Percentiles rank a stretch among this genome's conserved stretches.
Evolutionary conservation across 495 filamentous ascomycete genomes (phyloP).

Genomic region (Zalerion maritima): DNA sequence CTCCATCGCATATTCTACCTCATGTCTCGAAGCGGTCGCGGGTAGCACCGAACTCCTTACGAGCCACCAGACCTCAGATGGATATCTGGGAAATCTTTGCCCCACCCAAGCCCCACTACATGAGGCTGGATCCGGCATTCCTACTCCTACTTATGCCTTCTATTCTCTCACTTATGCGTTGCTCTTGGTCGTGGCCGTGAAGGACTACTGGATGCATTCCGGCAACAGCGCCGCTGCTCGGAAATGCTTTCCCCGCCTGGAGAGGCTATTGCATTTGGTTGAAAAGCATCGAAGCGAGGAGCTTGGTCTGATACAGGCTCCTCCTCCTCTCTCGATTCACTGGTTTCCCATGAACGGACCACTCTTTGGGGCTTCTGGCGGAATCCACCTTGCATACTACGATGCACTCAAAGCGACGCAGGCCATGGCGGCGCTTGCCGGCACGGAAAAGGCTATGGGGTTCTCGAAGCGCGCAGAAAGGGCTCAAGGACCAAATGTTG

Average conservation of each 20-base stretch:
- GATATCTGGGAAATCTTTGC: constrained; percentile 8
- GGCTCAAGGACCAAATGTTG: constrained; percentile 3
- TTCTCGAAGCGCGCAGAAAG: constrained; percentile 1
- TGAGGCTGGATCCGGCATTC: constrained; percentile 1
- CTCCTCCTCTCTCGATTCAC: constrained; percentile 7
- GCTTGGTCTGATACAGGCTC: constrained; percentile 6
- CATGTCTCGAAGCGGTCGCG: constrained; percentile 5
- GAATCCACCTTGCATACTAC: constrained; percentile 7
- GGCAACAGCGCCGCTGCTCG: constrained; percentile 2
- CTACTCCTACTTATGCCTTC: constrained; percentile 8
- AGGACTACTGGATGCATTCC: constrained; percentile 9
- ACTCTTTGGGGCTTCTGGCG: constrained; percentile 8
- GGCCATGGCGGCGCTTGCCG: constrained; percentile 1
- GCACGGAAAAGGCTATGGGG: constrained; percentile 1
- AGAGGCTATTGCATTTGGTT: constrained; percentile 5
- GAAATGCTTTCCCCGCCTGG: constrained; percentile 2
- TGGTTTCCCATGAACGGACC: constrained; percentile 9
- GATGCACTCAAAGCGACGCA: constrained; percentile 8
- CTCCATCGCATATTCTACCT: constrained; percentile 7
- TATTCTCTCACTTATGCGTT: constrained; percentile 8
- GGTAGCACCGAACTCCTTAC: constrained; percentile 8
- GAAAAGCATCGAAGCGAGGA: constrained; percentile 5
- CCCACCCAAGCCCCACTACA: constrained; percentile 7
- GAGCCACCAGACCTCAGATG: constrained; percentile 5
- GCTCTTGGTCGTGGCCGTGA: constrained; percentile 5